These are phyloP conservation scores for Novakomyces olei DNA, from an alignment of 805 yeast species.

Conservation along the genomic window DNA sequence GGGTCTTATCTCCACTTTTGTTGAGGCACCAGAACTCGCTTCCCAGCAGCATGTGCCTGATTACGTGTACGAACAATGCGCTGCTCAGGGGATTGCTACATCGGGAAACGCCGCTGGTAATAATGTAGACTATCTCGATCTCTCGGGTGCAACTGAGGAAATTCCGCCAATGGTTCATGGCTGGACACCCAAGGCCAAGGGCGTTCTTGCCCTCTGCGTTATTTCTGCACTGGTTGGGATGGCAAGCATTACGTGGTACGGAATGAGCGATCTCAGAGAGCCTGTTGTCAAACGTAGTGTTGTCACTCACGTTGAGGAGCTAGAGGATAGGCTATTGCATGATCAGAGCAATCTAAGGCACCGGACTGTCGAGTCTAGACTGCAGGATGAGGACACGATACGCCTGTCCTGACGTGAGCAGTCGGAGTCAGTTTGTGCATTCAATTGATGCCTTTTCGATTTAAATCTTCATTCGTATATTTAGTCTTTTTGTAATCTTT, in stretches of 20 bases:
- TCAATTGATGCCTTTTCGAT: too few species aligned
- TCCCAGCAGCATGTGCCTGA: slow-evolving; percentile 38
- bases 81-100: slow-evolving; percentile 26
- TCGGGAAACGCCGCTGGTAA: slow-evolving; percentile 86
- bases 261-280: slow-evolving; percentile 59
- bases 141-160: slow-evolving; percentile 38
- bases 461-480: too few species aligned
- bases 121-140: slow-evolving; percentile 35
- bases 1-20: slow-evolving; percentile 60
- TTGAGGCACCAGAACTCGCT: slow-evolving; percentile 65
- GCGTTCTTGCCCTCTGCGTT: slow-evolving; percentile 79
- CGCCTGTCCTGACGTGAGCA: too few species aligned
- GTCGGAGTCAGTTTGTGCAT: too few species aligned
- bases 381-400: too few species aligned
- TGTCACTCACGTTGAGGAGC: too few species aligned
- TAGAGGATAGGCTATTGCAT: too few species aligned
- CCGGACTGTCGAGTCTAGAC: too few species aligned
- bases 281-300: too few species aligned
- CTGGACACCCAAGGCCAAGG: slow-evolving; percentile 86
- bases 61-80: slow-evolving; percentile 35
- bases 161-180: slow-evolving; percentile 42
- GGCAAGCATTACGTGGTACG: slow-evolving; percentile 55
- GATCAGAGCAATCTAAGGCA: too few species aligned
- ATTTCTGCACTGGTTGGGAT: slow-evolving; percentile 70
- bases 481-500: too few species aligned